A percentile compares a stretch with the other conserved stretches of the same genome.
These are phyloP conservation scores for Didymella keratinophila DNA, from an alignment of 2,329 filamentous ascomycete species.

Conservation along the genomic window DNA sequence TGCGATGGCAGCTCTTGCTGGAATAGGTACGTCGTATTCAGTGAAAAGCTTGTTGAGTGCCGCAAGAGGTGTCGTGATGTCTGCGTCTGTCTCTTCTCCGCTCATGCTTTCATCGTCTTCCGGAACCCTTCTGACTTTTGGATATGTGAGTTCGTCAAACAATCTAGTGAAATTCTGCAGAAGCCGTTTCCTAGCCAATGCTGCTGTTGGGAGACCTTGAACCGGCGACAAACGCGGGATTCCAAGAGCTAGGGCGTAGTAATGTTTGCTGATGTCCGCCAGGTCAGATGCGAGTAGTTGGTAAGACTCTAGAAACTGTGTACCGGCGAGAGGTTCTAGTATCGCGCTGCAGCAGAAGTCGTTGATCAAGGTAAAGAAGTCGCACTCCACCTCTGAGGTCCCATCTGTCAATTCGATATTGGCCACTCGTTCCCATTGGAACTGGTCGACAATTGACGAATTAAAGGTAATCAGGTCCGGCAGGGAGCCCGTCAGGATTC, in stretches of 20 bases:
- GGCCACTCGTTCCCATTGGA: slow-evolving; percentile 66
- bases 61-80: slow-evolving; percentile 42
- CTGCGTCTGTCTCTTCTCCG: slow-evolving; percentile 46
- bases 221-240: slow-evolving; percentile 64
- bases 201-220: slow-evolving; percentile 52
- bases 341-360: slow-evolving; percentile 64
- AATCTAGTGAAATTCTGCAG: slow-evolving; percentile 38
- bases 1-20: slow-evolving; percentile 41
- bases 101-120: slow-evolving; percentile 47
- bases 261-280: slow-evolving; percentile 62
- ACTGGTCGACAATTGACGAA: slow-evolving; percentile 67
- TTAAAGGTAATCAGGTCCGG: slow-evolving; percentile 67
- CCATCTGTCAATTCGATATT: slow-evolving; percentile 55
- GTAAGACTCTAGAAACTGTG: slow-evolving; percentile 60
- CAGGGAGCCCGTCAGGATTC: slow-evolving; percentile 52
- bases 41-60: slow-evolving; percentile 44
- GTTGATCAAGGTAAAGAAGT: slow-evolving; percentile 58
- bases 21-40: slow-evolving; percentile 37
- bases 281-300: slow-evolving; percentile 59
- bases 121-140: slow-evolving; percentile 36
- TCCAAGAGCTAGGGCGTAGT: slow-evolving; percentile 63
- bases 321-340: slow-evolving; percentile 58
- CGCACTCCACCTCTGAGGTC: slow-evolving; percentile 58
- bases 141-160: slow-evolving; percentile 39
- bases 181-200: slow-evolving; percentile 46